phyloP scores from a whole-genome alignment of 2,329 filamentous ascomycete species.

The Iodosphaeria phyllophila region DNA sequence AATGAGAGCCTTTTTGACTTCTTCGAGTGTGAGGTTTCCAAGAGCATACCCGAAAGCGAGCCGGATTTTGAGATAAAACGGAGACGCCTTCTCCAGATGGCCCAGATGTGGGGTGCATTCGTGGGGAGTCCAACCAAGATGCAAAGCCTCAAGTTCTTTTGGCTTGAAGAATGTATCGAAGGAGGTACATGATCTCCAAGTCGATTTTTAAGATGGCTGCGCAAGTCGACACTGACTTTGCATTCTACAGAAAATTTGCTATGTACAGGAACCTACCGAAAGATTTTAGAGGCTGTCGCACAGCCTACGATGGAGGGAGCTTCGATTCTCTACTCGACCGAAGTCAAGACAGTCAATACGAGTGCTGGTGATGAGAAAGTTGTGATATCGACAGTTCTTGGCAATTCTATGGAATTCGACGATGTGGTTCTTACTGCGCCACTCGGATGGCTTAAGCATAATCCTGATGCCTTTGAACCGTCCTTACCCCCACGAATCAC shows the following conservation, averaged over 20 bases:
- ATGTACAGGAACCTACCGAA: slow-evolving; percentile 38
- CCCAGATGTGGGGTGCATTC: slow-evolving; percentile 53
- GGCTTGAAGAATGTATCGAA: slow-evolving; percentile 62
- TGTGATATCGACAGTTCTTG: slow-evolving; percentile 25
- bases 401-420: slow-evolving; percentile 34
- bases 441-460: slow-evolving; percentile 48
- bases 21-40: slow-evolving; percentile 24
- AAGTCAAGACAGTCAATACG: slow-evolving; percentile 24
- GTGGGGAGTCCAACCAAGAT: slow-evolving; percentile 43
- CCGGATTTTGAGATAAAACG: slow-evolving; percentile 20
- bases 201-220: no score
- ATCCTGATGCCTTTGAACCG: slow-evolving; percentile 39
- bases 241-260: slow-evolving; percentile 33
- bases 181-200: no score
- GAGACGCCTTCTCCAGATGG: slow-evolving; percentile 27
- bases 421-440: slow-evolving; percentile 51
- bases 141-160: slow-evolving; percentile 61
- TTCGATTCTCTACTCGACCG: slow-evolving; percentile 29
- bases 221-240: slow-evolving; percentile 20
- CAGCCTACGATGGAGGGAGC: slow-evolving; percentile 35
- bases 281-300: slow-evolving; percentile 37
- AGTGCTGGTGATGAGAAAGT: slow-evolving; percentile 15
- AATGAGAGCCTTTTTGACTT: slow-evolving; percentile 33
- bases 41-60: slow-evolving; percentile 26
- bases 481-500: slow-evolving; percentile 35